A percentile compares a stretch with the other conserved stretches of the same genome.
Conservation (phyloP, 257 asterid genomes). For the Gentiana straminea region DNA sequence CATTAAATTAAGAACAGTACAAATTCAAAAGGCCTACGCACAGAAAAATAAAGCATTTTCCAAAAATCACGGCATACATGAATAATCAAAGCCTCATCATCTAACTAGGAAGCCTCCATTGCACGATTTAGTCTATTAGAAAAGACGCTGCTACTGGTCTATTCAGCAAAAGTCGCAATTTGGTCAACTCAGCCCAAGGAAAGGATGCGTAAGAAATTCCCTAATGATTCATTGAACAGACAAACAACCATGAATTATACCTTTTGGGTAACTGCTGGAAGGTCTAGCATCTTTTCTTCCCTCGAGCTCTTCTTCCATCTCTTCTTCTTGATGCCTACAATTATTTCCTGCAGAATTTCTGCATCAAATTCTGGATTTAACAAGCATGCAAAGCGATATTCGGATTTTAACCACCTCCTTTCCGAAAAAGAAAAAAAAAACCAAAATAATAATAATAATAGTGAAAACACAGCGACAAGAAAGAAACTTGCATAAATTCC, state of each 20-base stretch:
- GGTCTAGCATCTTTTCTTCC: slow-evolving; percentile 42
- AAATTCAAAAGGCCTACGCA: too few species aligned
- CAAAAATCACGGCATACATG: too few species aligned
- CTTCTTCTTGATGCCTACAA: slow-evolving; percentile 49
- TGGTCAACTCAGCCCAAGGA: neutral
- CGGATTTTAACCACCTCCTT: neutral
- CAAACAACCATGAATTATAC: slow-evolving; percentile 12
- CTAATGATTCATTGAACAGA: neutral
- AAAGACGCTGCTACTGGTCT: too few species aligned
- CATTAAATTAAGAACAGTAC: too few species aligned
- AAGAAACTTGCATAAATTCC: neutral
- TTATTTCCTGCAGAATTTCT: slow-evolving; percentile 10
- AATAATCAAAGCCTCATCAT: too few species aligned
- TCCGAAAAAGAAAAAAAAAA: slow-evolving; percentile 2
- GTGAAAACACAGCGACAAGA: slow-evolving; percentile 8
- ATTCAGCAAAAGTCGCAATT: too few species aligned
- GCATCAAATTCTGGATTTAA: slow-evolving; percentile 20
- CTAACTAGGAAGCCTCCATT: too few species aligned
- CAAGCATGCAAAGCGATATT: slow-evolving; percentile 18
- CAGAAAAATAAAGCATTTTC: too few species aligned
- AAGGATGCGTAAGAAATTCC: neutral
- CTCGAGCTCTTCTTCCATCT: slow-evolving; percentile 64
- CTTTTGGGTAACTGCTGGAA: slow-evolving; percentile 44
- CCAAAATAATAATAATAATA: neutral
- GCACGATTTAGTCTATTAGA: too few species aligned